Percentiles rank a stretch among this genome's conserved stretches.
These are phyloP conservation scores for Phaffia tasmanica DNA, from an alignment of 768 basidiomycete genomes.

Conservation along the genomic window DNA sequence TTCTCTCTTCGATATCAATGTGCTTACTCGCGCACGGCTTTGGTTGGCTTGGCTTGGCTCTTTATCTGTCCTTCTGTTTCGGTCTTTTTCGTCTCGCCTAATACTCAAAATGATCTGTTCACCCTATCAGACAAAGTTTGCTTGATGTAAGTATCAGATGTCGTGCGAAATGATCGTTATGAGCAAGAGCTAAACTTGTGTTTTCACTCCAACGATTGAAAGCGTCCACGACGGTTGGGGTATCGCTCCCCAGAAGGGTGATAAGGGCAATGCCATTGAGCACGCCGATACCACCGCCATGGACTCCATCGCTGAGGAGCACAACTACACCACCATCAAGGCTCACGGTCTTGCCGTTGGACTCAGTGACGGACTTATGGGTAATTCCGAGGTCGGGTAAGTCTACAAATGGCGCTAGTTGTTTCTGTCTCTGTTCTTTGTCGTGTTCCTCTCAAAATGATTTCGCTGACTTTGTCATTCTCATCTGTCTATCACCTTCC, in stretches of 20 bases:
- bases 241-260: constrained; percentile 48
- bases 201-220: constrained; percentile 38
- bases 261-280: constrained; percentile 78
- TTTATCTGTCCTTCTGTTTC: no score
- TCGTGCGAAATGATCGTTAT: not conserved
- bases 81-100: not conserved
- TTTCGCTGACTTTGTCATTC: not conserved
- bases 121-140: constrained; percentile 59
- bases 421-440: not conserved
- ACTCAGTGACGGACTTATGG: constrained; percentile 87
- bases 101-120: not conserved
- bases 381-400: constrained; percentile 93
- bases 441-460: not conserved
- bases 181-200: not conserved
- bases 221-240: constrained; percentile 95
- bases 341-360: constrained; percentile 91
- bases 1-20: no score
- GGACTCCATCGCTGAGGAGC: constrained; percentile 69
- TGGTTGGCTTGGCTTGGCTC: not conserved
- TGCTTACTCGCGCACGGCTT: not conserved
- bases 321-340: constrained; percentile 58
- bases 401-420: constrained; percentile 33
- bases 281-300: constrained; percentile 75
- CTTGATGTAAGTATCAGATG: constrained; percentile 53
- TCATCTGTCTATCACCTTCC: not conserved